These are phyloP conservation scores for Amanita phalloides DNA, from an alignment of 768 basidiomycete species.

Conservation along the genomic window DNA sequence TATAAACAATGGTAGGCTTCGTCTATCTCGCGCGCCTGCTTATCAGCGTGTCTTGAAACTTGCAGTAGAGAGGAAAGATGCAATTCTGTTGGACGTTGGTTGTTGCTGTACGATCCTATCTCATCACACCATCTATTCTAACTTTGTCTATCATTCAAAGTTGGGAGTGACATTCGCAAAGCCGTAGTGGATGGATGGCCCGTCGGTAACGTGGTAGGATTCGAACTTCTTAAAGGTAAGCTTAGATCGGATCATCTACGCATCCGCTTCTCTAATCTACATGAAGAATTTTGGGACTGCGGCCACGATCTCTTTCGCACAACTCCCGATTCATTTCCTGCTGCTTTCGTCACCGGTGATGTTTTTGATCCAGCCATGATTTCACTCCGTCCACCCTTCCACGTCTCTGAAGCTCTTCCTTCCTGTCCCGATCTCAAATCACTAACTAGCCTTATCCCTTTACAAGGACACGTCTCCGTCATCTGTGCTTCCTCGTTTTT, in stretches of 20 bases:
- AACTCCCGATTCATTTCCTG: conserved; percentile 40
- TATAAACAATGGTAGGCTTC: background rate
- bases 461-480: conserved; percentile 32
- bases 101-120: conserved; percentile 26
- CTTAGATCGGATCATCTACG: background rate
- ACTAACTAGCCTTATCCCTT: conserved; percentile 17
- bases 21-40: background rate
- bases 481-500: conserved; percentile 29
- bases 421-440: conserved; percentile 7
- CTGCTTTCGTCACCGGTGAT: conserved; percentile 45
- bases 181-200: conserved; percentile 30
- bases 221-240: conserved; percentile 23
- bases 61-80: background rate
- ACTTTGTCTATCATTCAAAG: conserved; percentile 11
- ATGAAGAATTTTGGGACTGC: conserved; percentile 45
- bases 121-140: background rate
- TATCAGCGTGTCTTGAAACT: background rate
- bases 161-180: conserved; percentile 29
- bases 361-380: conserved; percentile 37
- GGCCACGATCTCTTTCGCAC: conserved; percentile 52
- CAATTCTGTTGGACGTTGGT: conserved; percentile 9
- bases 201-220: conserved; percentile 22
- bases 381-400: conserved; percentile 11
- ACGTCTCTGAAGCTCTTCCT: background rate
- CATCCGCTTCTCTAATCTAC: background rate